Conservation (phyloP, 495 filamentous ascomycete genomes). For the Glonium stellatum region DNA sequence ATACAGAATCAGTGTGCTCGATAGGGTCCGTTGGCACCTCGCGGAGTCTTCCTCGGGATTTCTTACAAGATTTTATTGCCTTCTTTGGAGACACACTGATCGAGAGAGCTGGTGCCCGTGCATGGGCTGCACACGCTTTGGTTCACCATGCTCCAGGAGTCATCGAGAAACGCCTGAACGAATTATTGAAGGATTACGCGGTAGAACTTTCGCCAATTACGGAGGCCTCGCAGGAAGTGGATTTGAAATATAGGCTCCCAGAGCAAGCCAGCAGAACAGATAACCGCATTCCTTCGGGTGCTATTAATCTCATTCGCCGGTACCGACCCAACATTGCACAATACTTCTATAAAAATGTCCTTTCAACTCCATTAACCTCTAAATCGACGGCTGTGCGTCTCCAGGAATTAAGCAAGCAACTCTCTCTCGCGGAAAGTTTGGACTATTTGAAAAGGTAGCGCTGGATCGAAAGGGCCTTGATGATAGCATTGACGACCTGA, state of each 20-base stretch:
- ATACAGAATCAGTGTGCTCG: constrained; percentile 17
- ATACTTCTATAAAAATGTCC: constrained; percentile 9
- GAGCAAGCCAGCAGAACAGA: background rate
- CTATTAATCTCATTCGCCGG: constrained; percentile 10
- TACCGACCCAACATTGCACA: constrained; percentile 15
- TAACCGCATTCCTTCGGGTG: constrained; percentile 1
- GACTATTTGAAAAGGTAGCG: background rate
- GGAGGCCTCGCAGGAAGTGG: background rate
- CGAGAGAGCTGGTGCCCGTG: constrained; percentile 10
- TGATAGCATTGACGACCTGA: background rate
- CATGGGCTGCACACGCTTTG: constrained; percentile 7
- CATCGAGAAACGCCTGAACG: constrained; percentile 5
- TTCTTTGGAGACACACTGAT: constrained; percentile 14
- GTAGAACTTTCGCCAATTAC: background rate
- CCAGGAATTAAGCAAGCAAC: constrained; percentile 5
- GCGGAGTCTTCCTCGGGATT: constrained; percentile 11
- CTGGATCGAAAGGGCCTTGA: background rate
- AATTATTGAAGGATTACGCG: constrained; percentile 8
- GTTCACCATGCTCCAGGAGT: background rate
- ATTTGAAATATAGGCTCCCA: background rate
- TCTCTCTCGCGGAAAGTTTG: constrained; percentile 6
- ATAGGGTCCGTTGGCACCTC: constrained; percentile 13
- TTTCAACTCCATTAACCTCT: constrained; percentile 1
- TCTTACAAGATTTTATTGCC: constrained; percentile 16
- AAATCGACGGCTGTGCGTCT: background rate